These are phyloP conservation scores for Nannizziopsis barbatae DNA, from an alignment of 2,329 filamentous ascomycete species.

Conservation along the genomic window DNA sequence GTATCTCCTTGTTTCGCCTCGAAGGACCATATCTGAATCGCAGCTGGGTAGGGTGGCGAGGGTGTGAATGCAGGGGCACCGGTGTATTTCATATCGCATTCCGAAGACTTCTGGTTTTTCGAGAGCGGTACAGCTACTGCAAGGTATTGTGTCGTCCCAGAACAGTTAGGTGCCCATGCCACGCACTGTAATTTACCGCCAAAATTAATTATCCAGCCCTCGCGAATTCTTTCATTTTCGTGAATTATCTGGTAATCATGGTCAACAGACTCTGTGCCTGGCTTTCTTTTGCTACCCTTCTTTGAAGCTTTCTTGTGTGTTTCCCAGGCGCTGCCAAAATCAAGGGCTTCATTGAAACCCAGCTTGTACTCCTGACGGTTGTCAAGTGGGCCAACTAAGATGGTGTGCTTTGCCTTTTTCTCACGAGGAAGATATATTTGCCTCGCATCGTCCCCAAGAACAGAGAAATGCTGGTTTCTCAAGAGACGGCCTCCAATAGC, in stretches of 20 bases:
- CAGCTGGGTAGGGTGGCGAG: constrained; percentile 38
- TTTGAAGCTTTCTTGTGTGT: constrained; percentile 11
- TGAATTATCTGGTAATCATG: constrained; percentile 5
- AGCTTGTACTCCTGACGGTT: constrained; percentile 37
- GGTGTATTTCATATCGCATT: constrained; percentile 23
- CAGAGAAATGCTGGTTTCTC: constrained; percentile 30
- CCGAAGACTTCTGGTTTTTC: constrained; percentile 27
- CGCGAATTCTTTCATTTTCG: constrained; percentile 21
- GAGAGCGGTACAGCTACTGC: constrained; percentile 38
- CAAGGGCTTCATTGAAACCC: constrained; percentile 32
- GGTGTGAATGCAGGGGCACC: constrained; percentile 42
- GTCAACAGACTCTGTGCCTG: neutral
- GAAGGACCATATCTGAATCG: constrained; percentile 51
- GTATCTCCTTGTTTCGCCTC: constrained; percentile 26
- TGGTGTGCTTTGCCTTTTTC: constrained; percentile 26
- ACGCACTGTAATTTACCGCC: constrained; percentile 43
- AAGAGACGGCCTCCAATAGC: constrained; percentile 34
- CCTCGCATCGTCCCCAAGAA: constrained; percentile 30
- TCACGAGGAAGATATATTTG: constrained; percentile 34
- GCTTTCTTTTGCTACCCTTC: constrained; percentile 13
- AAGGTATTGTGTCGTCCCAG: constrained; percentile 45
- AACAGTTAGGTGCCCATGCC: constrained; percentile 38
- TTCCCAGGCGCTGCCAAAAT: constrained; percentile 39
- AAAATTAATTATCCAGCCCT: constrained; percentile 47
- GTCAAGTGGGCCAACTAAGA: constrained; percentile 43